Conservation (phyloP, 1,284 basidiomycete genomes). For the Heterobasidion occidentale region DNA sequence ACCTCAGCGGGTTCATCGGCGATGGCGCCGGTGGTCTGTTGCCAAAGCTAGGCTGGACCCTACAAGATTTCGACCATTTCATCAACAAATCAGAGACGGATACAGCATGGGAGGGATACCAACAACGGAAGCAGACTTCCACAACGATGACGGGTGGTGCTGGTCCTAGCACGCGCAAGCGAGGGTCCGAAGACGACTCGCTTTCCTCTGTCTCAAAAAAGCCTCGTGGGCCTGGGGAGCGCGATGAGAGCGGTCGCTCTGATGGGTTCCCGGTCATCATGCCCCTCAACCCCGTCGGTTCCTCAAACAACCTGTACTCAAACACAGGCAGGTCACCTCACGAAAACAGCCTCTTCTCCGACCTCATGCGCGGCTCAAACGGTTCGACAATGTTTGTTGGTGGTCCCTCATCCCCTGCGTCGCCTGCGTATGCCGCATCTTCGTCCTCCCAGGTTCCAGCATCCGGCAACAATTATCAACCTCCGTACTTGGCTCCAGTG, state of each 20-base stretch:
- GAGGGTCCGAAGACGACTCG: conserved; percentile 43
- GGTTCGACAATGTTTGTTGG: conserved; percentile 60
- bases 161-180: conserved; percentile 22
- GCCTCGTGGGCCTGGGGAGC: conserved; percentile 30
- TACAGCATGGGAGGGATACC: conserved; percentile 84
- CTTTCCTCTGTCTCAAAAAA: conserved; percentile 39
- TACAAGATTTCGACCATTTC: conserved; percentile 71
- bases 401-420: conserved; percentile 27
- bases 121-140: conserved; percentile 47
- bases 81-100: conserved; percentile 84
- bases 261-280: conserved; percentile 49
- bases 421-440: conserved; percentile 27
- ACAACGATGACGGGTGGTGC: conserved; percentile 15
- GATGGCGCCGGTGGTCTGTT: conserved; percentile 76
- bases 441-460: conserved; percentile 13
- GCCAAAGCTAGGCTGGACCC: conserved; percentile 72
- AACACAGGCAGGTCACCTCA: conserved; percentile 23
- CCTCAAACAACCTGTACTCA: conserved; percentile 30
- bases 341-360: conserved; percentile 48
- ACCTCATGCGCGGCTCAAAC: conserved; percentile 49
- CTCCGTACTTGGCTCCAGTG: conserved; percentile 47
- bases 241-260: conserved; percentile 32
- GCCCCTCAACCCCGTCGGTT: conserved; percentile 36
- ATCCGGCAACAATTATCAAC: conserved; percentile 35
- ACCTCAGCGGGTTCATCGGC: conserved; percentile 73